A percentile compares a stretch with the other conserved stretches of the same genome.
Conservation (phyloP, 2,329 filamentous ascomycete species). For the Ilyonectria sp. region DNA sequence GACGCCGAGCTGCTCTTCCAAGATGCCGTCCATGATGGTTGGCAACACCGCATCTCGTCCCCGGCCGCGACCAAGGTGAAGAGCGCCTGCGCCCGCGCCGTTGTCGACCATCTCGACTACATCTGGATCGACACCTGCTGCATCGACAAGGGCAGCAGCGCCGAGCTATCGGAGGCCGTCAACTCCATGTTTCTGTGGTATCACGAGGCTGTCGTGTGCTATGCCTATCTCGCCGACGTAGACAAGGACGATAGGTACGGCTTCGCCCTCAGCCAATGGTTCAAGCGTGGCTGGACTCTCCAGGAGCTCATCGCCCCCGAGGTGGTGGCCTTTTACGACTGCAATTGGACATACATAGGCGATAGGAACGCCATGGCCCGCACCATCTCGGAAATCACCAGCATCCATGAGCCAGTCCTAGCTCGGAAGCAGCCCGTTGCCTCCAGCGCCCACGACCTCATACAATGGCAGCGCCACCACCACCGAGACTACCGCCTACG, state of each 20-base stretch:
- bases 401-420: slow-evolving; percentile 37
- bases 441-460: slow-evolving; percentile 12
- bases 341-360: slow-evolving; percentile 45
- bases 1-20: slow-evolving; percentile 24
- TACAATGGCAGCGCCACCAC: slow-evolving; percentile 26
- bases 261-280: slow-evolving; percentile 37
- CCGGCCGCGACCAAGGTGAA: slow-evolving; percentile 46
- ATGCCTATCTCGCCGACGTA: slow-evolving; percentile 45
- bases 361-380: slow-evolving; percentile 39
- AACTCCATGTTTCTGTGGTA: slow-evolving; percentile 50
- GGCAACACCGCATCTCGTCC: slow-evolving; percentile 19
- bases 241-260: slow-evolving; percentile 10
- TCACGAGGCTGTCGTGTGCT: slow-evolving; percentile 42
- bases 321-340: slow-evolving; percentile 47
- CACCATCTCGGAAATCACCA: slow-evolving; percentile 42
- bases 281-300: slow-evolving; percentile 44
- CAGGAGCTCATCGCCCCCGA: slow-evolving; percentile 50
- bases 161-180: slow-evolving; percentile 51
- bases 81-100: slow-evolving; percentile 36
- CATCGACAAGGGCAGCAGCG: slow-evolving; percentile 42
- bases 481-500: slow-evolving; percentile 21
- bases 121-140: slow-evolving; percentile 52
- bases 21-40: slow-evolving; percentile 23
- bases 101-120: slow-evolving; percentile 32
- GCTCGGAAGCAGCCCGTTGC: slow-evolving; percentile 24